Conservation (phyloP, 108 stramenopile genomes). For the Cyclotella choctawhatcheeana region DNA sequence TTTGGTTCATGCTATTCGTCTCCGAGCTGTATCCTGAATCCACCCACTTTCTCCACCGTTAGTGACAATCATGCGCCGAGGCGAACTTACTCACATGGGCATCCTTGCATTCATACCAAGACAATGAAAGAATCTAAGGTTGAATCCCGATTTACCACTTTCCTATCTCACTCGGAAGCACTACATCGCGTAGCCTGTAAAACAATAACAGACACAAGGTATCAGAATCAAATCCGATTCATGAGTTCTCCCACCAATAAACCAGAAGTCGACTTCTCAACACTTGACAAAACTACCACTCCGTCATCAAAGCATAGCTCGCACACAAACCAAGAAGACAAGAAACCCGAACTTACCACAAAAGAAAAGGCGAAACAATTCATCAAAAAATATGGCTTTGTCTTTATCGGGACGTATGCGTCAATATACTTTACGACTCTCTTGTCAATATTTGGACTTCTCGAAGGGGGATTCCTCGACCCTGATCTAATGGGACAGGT, state of each 20-base stretch:
- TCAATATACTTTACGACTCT: constrained; percentile 69
- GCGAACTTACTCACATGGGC: no score
- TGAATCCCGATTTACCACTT: background rate
- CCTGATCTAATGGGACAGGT: constrained; percentile 57
- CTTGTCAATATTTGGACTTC: constrained; percentile 56
- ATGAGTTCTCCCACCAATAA: background rate
- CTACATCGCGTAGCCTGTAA: background rate
- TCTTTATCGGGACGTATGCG: constrained; percentile 78
- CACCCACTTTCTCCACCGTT: background rate
- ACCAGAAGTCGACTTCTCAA: background rate
- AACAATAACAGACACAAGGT: background rate
- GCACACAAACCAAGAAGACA: background rate
- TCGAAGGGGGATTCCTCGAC: constrained; percentile 80
- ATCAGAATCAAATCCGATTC: background rate
- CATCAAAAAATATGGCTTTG: constrained; percentile 64
- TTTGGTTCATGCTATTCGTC: background rate
- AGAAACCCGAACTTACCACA: constrained; percentile 8
- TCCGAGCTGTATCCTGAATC: background rate
- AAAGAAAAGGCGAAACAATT: constrained; percentile 25
- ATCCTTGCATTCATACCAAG: no score
- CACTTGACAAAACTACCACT: background rate
- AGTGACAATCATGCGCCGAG: background rate
- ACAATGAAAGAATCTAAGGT: no score
- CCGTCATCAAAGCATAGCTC: background rate
- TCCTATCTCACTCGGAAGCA: background rate